Conservation (phyloP, 257 asterid species). For the Nicotiana obtusifolia region DNA sequence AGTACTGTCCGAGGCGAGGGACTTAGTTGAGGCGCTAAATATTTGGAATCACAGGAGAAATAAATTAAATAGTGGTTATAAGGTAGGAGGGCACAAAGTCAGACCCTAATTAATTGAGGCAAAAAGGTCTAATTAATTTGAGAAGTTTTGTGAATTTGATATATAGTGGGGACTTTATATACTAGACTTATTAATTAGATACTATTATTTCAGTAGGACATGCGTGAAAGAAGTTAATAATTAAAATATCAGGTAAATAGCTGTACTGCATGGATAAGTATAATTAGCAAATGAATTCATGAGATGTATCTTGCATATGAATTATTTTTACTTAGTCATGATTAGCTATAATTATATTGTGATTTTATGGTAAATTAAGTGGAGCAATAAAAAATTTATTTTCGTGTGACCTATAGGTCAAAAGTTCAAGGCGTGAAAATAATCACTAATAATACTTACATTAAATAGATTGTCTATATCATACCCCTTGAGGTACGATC, state of each 20-base stretch:
- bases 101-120: conserved; percentile 8
- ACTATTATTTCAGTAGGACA: not conserved
- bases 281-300: not conserved
- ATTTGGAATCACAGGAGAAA: not conserved
- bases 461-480: too few relatives aligned
- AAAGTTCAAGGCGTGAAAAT: too few relatives aligned
- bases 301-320: too few relatives aligned
- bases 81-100: conserved; percentile 4
- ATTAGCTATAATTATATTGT: too few relatives aligned
- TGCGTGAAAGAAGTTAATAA: not conserved
- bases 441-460: too few relatives aligned
- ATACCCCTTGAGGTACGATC: too few relatives aligned
- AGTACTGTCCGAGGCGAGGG: not conserved
- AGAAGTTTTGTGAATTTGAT: conserved; percentile 11
- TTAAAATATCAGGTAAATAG: conserved; percentile 19
- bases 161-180: conserved; percentile 8
- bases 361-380: too few relatives aligned
- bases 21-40: conserved; percentile 17
- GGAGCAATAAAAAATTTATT: too few relatives aligned
- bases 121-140: not conserved
- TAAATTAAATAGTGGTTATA: not conserved
- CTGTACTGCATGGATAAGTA: conserved; percentile 17
- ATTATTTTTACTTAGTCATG: too few relatives aligned
- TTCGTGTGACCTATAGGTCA: too few relatives aligned
- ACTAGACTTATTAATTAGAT: conserved; percentile 5